Evolutionary conservation across 164 flowering plant genomes (phyloP).

Genomic region (Magnolia officinalis): DNA sequence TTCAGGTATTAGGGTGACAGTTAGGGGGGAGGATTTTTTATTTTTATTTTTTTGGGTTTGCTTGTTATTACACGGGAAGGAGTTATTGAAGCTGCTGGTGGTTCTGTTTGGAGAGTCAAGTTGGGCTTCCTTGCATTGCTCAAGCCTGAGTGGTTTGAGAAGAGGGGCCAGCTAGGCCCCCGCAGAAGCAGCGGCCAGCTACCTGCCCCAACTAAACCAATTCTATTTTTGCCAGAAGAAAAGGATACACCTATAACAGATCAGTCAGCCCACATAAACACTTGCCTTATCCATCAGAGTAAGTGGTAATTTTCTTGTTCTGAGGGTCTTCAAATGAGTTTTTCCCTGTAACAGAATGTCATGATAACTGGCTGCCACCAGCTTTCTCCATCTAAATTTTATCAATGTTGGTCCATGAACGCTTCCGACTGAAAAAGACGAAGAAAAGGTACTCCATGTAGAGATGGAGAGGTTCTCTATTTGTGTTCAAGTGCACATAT

Average conservation of each 20-base stretch:
- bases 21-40: conserved; percentile 37
- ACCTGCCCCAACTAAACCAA: conserved; percentile 94
- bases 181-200: conserved; percentile 86
- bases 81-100: conserved; percentile 92
- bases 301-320: not conserved
- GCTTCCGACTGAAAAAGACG: no score
- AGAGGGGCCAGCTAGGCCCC: conserved; percentile 97
- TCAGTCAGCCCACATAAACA: not conserved
- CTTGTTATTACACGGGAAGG: conserved; percentile 40
- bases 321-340: not conserved
- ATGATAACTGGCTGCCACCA: no score
- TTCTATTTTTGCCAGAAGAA: conserved; percentile 44
- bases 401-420: no score
- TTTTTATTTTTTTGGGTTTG: no score
- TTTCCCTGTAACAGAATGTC: no score
- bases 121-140: conserved; percentile 85
- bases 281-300: not conserved
- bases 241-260: not conserved
- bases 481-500: no score
- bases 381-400: no score
- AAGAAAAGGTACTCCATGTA: no score
- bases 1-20: conserved; percentile 91
- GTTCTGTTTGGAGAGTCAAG: conserved; percentile 88
- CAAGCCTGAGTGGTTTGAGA: conserved; percentile 93
- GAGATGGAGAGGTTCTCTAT: no score